Conservation (phyloP, 805 yeast genomes). For the Komagataella mondaviorum region DNA sequence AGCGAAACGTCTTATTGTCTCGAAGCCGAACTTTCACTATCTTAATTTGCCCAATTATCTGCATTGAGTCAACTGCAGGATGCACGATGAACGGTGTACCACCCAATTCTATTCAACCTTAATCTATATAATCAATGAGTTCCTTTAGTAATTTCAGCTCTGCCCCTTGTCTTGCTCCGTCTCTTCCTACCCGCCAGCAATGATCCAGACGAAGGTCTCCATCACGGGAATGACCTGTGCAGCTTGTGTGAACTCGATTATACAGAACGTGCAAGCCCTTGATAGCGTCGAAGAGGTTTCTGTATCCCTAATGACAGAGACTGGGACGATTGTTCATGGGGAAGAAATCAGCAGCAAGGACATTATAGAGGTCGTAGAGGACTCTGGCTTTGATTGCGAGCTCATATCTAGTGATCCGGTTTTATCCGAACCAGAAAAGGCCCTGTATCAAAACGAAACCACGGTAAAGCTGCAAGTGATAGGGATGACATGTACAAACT, state of each 20-base stretch:
- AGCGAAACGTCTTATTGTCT: too few relatives aligned
- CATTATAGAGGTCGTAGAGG: slow-evolving; percentile 45
- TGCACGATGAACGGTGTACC: background rate
- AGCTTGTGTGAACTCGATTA: slow-evolving; percentile 63
- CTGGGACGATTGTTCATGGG: slow-evolving; percentile 23
- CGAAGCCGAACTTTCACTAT: background rate
- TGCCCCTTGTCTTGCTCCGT: background rate
- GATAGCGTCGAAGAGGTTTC: slow-evolving; percentile 39
- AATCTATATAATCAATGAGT: background rate
- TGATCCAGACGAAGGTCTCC: slow-evolving; percentile 7
- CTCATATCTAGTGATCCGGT: slow-evolving; percentile 1
- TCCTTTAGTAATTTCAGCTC: background rate
- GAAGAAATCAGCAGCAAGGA: slow-evolving; percentile 6
- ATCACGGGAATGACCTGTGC: slow-evolving; percentile 87
- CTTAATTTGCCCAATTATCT: background rate
- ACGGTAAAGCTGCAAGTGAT: slow-evolving; percentile 21
- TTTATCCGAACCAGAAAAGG: slow-evolving; percentile 1
- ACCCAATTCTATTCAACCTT: background rate
- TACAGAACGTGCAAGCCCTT: slow-evolving; percentile 32
- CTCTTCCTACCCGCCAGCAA: background rate
- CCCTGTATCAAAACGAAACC: slow-evolving; percentile 1
- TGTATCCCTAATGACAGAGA: slow-evolving; percentile 64
- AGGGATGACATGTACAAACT: slow-evolving; percentile 54
- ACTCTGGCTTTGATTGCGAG: slow-evolving; percentile 49
- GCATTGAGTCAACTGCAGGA: background rate